These are phyloP conservation scores for Sutorius eximius DNA, from an alignment of 1,284 basidiomycete genomes.

Conservation along the genomic window DNA sequence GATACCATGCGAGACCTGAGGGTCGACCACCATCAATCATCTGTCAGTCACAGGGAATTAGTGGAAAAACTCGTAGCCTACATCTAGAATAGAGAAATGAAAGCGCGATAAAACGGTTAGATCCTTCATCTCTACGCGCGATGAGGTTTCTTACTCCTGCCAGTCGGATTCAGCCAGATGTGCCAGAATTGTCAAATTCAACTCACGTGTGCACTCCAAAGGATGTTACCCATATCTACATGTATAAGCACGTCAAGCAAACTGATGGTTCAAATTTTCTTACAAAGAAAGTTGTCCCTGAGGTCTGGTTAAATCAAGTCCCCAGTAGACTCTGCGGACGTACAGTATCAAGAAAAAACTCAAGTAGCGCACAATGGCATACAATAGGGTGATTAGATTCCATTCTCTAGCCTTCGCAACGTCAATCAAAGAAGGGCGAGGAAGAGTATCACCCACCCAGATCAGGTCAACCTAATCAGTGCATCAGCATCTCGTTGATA, in stretches of 20 bases:
- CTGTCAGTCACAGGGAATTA: background rate
- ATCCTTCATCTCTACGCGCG: background rate
- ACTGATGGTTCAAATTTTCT: background rate
- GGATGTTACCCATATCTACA: slow-evolving; percentile 5
- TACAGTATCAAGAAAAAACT: slow-evolving; percentile 16
- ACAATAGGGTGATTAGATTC: slow-evolving; percentile 20
- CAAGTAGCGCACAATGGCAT: slow-evolving; percentile 23
- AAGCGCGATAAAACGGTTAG: too few relatives aligned
- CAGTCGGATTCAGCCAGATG: background rate
- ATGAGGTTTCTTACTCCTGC: slow-evolving; percentile 15
- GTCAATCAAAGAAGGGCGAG: background rate
- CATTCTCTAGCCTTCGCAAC: slow-evolving; percentile 12
- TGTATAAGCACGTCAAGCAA: background rate
- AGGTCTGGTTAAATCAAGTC: background rate
- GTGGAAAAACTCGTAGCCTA: background rate
- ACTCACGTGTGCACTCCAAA: slow-evolving; percentile 16
- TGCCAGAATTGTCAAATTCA: background rate
- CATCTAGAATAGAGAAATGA: slow-evolving; percentile 10
- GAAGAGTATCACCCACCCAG: slow-evolving; percentile 7
- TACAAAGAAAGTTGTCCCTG: slow-evolving; percentile 14
- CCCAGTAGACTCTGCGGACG: background rate
- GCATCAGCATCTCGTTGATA: background rate
- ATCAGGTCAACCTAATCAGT: slow-evolving; percentile 18
- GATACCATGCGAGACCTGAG: slow-evolving; percentile 17
- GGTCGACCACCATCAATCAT: background rate